Conservation (phyloP, 2,329 filamentous ascomycete genomes). For the Phialemonium atrogriseum region DNA sequence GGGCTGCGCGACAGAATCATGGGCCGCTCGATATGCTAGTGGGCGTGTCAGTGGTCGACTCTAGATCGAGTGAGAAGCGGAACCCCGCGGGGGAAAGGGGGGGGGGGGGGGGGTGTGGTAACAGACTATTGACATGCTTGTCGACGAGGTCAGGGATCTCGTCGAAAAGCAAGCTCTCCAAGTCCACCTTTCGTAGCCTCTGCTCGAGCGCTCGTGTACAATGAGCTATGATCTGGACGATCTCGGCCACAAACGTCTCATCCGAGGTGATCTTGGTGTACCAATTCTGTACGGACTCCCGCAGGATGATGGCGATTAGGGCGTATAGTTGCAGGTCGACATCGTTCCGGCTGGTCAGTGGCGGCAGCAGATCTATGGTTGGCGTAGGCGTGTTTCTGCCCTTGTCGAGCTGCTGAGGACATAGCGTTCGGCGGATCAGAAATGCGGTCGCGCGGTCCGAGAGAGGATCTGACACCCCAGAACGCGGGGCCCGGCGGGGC, state of each 20-base stretch:
- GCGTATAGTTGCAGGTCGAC: constrained; percentile 91
- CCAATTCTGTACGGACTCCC: constrained; percentile 88
- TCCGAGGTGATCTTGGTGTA: constrained; percentile 89
- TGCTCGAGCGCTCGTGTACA: constrained; percentile 84
- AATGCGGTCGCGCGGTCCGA: constrained; percentile 73
- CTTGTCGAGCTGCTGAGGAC: constrained; percentile 61
- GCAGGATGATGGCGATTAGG: constrained; percentile 79
- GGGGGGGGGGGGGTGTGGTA: not conserved
- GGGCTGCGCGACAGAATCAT: constrained; percentile 45
- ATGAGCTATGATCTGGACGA: constrained; percentile 86
- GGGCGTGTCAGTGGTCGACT: constrained; percentile 12
- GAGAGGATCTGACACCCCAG: constrained; percentile 35
- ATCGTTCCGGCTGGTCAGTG: constrained; percentile 88
- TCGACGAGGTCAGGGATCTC: constrained; percentile 79
- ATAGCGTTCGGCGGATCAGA: constrained; percentile 77
- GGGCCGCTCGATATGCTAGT: constrained; percentile 65
- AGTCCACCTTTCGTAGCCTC: constrained; percentile 70
- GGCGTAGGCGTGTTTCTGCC: constrained; percentile 44
- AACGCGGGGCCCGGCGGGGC: constrained; percentile 8
- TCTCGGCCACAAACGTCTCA: constrained; percentile 76
- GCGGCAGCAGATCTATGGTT: constrained; percentile 77
- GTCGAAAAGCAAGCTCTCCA: constrained; percentile 76
- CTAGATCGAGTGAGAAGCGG: no score
- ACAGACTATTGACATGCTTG: constrained; percentile 67
- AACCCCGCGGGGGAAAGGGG: not conserved